Base-by-base conservation (phyloP, 352 stramenopile genomes). In the Blastocystis sp. region DNA sequence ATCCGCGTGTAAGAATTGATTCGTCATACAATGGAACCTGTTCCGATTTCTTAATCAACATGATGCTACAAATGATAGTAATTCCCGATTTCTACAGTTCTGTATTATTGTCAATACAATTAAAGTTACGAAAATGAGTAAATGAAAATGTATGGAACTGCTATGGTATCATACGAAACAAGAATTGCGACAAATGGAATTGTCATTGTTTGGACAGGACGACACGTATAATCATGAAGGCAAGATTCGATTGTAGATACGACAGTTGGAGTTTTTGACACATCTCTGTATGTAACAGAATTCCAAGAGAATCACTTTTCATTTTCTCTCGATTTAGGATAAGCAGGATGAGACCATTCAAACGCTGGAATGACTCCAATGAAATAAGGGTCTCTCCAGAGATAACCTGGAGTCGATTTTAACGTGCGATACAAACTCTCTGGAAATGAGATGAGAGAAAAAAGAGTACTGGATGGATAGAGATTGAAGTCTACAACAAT, bases 311-410 rank as follows among this genome's bases (percentile, higher is more conserved):
- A 24, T 27, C 7, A 74, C 63, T 74, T 37, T 27, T 74, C 35
- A 54, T n/a, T 49, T 5, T 37, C 27, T 24, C 19, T 74, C 0
- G 63, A 37, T 7, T 74, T 5, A n/a, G 43, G 21, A 46, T 74
- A 74, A 46, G 0, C 7, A 1, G 35, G 11, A 21, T 74, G 16
- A 2, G 63, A 43, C 63, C 63, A 74, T 46, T 74, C 63, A 21
- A 52, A 74, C 9, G 42, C 63, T n/a, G 63, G 63, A 43, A 74
- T 43, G 35, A 74, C 63, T 21, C 63, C 63, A n/a, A 46, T 21
- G 63, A 74, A 74, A 27, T 51, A 74, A 5, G 63, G 63, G 49
- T 74, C 63, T 19, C 63, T 14, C 63, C 63, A 74, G 2, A 74
- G 35, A 43, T 74, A 74, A 14, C 63, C 63, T 1, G 63, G 63